Conservation (phyloP, 352 stramenopile genomes). For the Phytophthora pinifolia region DNA sequence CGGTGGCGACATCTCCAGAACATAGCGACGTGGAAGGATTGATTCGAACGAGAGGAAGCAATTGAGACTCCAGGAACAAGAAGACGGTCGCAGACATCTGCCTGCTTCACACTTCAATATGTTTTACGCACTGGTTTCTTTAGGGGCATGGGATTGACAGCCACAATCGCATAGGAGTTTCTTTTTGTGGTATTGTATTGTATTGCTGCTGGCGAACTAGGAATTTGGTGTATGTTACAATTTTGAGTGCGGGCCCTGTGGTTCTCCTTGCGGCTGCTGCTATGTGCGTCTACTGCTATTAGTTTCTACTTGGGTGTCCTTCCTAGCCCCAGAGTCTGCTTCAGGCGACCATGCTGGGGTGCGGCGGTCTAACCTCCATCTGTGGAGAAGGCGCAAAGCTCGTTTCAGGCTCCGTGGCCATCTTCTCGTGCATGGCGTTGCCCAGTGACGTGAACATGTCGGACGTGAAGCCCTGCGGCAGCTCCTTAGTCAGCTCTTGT, state of each 20-base stretch:
- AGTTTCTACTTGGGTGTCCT: slow-evolving; percentile 1
- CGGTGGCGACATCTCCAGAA: no score
- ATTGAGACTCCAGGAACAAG: no score
- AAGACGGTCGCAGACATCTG: no score
- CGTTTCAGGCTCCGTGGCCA: slow-evolving; percentile 11
- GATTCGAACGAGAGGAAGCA: no score
- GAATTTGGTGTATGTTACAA: slow-evolving; percentile 23
- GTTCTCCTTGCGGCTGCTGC: slow-evolving; percentile 8
- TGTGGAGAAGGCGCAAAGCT: slow-evolving; percentile 13
- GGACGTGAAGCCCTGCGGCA: slow-evolving; percentile 56
- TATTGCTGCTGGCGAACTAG: no score
- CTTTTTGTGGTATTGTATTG: no score
- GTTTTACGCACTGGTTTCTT: no score
- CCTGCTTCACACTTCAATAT: no score
- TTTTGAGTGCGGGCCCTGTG: not conserved
- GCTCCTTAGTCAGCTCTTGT: slow-evolving; percentile 38
- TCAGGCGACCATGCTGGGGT: not conserved
- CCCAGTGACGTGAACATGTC: slow-evolving; percentile 66
- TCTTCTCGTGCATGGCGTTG: slow-evolving; percentile 47
- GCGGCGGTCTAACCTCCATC: slow-evolving; percentile 8
- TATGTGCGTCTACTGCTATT: slow-evolving; percentile 5
- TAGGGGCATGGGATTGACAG: no score
- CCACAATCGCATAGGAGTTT: no score
- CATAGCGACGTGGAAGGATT: no score
- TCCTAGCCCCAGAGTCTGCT: not conserved